Evolutionary conservation across 1,284 basidiomycete genomes (phyloP), one percentile per base, ranked within the genome.

Genomic region (Boletus semigastroideus): DNA sequence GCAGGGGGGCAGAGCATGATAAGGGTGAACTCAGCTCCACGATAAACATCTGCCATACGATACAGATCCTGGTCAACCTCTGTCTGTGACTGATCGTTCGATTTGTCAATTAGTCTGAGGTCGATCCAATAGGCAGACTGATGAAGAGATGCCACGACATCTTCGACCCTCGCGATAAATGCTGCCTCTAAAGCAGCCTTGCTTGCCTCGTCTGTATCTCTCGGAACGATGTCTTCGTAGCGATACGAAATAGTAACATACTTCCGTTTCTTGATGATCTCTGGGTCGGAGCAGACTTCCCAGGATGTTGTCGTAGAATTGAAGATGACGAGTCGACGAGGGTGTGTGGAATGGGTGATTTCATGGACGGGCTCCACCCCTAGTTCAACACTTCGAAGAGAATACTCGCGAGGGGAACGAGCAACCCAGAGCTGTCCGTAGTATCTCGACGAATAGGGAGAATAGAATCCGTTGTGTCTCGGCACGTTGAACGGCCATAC

Each of bases 1-100:
- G 12, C 11, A 13, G 41, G 17, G 7, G 59, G 52, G 20, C 0
- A 33, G 30, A 65, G 48, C 42, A 67, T 45, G 41, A 67, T 64
- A 7, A 68, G 59, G 1, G 61, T 65, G 48, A 67, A 66, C 25
- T 61, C 42, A 8, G 63, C 63, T 0, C 53, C 31, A 19, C 54
- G 56, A 16, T 65, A 64, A n/a, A 68, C 52, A 14, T 64, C 63
- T 1, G 63, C 59, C 63, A 67, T 67, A 27, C 61, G 59, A 54
- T 64, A 65, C 5, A 68, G 12, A 40, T 67, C 65, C 17, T 53
- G 27, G 48, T 55, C 53, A 31, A 54, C 20, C 27, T 57, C 55
- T 12, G 51, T 34, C 2, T 36, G 42, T 16, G 42, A 11, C 8
- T 10, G 27, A 16, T 12, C 13, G 5, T 30, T 0, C 14, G 14